These are phyloP conservation scores for Microdochium bolleyi DNA, from an alignment of 2,329 filamentous ascomycete species.

Conservation along the genomic window DNA sequence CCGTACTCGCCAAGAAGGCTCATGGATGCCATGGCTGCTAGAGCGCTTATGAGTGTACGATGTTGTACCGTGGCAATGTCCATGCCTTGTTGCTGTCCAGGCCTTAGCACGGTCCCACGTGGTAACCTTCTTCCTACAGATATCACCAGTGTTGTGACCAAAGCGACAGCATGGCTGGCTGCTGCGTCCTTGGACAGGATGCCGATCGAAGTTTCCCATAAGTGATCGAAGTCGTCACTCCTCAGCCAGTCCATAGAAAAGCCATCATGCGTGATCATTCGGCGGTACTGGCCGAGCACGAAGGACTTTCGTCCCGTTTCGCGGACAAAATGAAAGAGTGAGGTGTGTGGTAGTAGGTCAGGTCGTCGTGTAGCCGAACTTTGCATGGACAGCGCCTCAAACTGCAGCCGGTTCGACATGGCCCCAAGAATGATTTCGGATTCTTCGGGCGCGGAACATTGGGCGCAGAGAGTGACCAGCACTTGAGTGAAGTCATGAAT, in stretches of 20 bases:
- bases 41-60: constrained; percentile 30
- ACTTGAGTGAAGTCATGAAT: constrained; percentile 28
- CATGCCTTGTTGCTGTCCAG: background rate
- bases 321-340: constrained; percentile 23
- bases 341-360: constrained; percentile 19
- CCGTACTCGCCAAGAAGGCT: constrained; percentile 13
- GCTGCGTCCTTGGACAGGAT: constrained; percentile 20
- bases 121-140: background rate
- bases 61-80: constrained; percentile 9
- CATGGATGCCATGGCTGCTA: constrained; percentile 31
- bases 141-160: constrained; percentile 23
- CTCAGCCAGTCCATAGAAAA: constrained; percentile 29
- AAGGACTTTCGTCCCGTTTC: constrained; percentile 20
- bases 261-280: background rate
- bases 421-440: constrained; percentile 30
- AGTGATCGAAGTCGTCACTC: constrained; percentile 26
- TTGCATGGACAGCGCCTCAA: constrained; percentile 22
- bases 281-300: constrained; percentile 22
- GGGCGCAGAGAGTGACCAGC: constrained; percentile 32
- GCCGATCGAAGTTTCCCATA: constrained; percentile 31
- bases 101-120: background rate
- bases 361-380: constrained; percentile 17
- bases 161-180: constrained; percentile 24
- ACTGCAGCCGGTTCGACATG: constrained; percentile 24
- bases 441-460: constrained; percentile 26